Percentiles rank a stretch among this genome's conserved stretches.
Evolutionary conservation across 140 eudicot species (phyloP).

Genomic region (Anethum foeniculum): DNA sequence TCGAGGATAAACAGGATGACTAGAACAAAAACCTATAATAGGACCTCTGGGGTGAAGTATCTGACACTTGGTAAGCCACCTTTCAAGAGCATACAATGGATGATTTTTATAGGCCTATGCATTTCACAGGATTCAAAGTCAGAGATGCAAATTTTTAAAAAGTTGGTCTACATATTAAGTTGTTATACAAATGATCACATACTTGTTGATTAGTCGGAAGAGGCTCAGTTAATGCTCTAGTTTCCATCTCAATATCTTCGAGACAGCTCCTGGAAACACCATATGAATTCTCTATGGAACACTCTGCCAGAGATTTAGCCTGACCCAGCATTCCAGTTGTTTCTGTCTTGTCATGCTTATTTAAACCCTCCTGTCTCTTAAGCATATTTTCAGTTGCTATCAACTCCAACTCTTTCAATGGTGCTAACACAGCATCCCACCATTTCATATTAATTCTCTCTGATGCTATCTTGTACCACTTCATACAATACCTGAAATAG

Average conservation of each 20-base stretch:
- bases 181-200: constrained; percentile 16
- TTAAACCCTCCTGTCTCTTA: constrained; percentile 22
- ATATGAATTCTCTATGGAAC: constrained; percentile 16
- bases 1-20: constrained; percentile 87
- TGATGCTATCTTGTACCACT: constrained; percentile 87
- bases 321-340: constrained; percentile 1
- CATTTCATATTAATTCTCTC: constrained; percentile 59
- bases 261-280: constrained; percentile 36
- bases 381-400: constrained; percentile 43
- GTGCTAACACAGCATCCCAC: constrained; percentile 82
- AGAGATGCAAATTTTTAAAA: constrained; percentile 2
- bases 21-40: constrained; percentile 71
- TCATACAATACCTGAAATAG: constrained; percentile 66
- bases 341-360: constrained; percentile 14
- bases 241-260: constrained; percentile 91
- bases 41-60: constrained; percentile 85
- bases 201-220: constrained; percentile 99
- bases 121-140: neutral
- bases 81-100: constrained; percentile 72
- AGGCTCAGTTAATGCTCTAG: constrained; percentile 90
- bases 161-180: neutral
- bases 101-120: constrained; percentile 80
- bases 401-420: constrained; percentile 69
- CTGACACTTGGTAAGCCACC: constrained; percentile 91
- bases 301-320: constrained; percentile 12